phyloP scores from a whole-genome alignment of 75 land plant genomes.

The Chamaecyparis obtusa region DNA sequence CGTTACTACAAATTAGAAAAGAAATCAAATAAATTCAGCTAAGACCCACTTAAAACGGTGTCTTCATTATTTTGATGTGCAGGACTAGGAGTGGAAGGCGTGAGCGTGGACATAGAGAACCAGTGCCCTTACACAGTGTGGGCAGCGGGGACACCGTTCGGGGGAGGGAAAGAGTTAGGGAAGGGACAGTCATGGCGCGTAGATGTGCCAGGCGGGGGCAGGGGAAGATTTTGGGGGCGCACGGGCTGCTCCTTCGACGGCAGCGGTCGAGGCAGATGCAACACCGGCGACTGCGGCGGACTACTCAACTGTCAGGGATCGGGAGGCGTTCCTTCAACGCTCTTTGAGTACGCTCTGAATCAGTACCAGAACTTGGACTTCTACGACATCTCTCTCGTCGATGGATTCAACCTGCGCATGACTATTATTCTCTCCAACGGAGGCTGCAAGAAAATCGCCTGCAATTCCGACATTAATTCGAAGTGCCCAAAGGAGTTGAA shows the following conservation, averaged over 20 bases:
- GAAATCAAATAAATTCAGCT: too few species aligned
- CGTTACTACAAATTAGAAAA: too few species aligned
- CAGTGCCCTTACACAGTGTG: conserved; percentile 15
- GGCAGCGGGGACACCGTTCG: conserved; percentile 32
- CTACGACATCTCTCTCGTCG: conserved; percentile 21
- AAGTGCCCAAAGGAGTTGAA: neutral
- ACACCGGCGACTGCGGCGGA: conserved; percentile 43
- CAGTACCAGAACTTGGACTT: conserved; percentile 8
- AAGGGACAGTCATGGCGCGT: conserved; percentile 6
- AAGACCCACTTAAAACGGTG: too few species aligned
- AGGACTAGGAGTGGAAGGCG: conserved; percentile 9
- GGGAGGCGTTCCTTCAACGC: conserved; percentile 30
- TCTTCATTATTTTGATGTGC: too few species aligned
- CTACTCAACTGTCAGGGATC: conserved; percentile 27
- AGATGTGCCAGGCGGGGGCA: conserved; percentile 22
- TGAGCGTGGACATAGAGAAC: conserved; percentile 3
- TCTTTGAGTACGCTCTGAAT: conserved; percentile 10
- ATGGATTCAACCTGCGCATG: conserved; percentile 19
- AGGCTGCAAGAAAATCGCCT: neutral
- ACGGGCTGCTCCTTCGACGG: conserved; percentile 45
- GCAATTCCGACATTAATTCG: neutral
- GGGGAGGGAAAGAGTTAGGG: conserved; percentile 20
- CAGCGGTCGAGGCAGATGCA: conserved; percentile 19
- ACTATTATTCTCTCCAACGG: neutral
- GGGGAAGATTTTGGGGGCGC: conserved; percentile 41